Conservation (phyloP, 345 rosid genomes). For the Anastatica hierochuntica region DNA sequence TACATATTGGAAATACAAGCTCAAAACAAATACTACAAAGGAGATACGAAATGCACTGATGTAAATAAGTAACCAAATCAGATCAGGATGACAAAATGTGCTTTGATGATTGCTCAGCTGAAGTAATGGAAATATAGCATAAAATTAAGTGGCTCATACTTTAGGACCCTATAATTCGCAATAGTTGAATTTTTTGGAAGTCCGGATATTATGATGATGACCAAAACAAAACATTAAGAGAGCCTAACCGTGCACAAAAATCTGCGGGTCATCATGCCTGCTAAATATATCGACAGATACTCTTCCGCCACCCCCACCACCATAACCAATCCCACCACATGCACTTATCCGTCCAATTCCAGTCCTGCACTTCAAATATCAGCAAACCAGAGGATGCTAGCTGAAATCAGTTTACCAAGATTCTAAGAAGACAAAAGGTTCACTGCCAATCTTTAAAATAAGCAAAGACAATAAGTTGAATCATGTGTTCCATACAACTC, state of each 20-base stretch:
- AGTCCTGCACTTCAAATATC: conserved; percentile 67
- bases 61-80: conserved; percentile 2
- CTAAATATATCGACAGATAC: conserved; percentile 85
- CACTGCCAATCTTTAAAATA: conserved; percentile 5
- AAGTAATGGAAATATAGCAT: not conserved
- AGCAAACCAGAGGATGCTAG: conserved; percentile 19
- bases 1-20: not conserved
- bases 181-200: not conserved
- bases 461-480: not conserved
- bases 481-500: conserved; percentile 8
- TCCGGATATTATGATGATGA: not conserved
- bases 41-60: conserved; percentile 6
- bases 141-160: not conserved
- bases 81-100: not conserved
- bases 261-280: conserved; percentile 87
- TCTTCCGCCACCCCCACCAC: conserved; percentile 99
- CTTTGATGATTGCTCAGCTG: not conserved
- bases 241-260: conserved; percentile 83
- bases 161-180: not conserved
- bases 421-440: conserved; percentile 18
- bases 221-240: conserved; percentile 14
- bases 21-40: too few species aligned
- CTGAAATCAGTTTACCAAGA: conserved; percentile 17
- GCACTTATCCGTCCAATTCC: conserved; percentile 93
- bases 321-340: conserved; percentile 94